Conservation (phyloP, 1,284 basidiomycete species). For the Ceratobasidium sp. region DNA sequence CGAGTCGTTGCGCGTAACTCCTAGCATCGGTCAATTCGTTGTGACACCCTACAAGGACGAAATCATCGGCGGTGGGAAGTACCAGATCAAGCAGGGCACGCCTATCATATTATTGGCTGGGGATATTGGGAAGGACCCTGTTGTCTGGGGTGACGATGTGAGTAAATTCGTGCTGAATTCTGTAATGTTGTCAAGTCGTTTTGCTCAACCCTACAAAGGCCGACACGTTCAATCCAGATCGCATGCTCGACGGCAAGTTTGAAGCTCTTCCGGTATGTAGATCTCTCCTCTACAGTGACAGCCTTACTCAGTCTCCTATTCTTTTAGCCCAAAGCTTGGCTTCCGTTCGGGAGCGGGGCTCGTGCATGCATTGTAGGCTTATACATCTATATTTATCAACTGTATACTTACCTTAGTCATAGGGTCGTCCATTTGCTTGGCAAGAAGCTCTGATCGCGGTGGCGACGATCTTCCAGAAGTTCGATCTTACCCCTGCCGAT, state of each 20-base stretch:
- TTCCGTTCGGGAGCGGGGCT: slow-evolving; percentile 53
- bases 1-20: slow-evolving; percentile 55
- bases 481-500: slow-evolving; percentile 55
- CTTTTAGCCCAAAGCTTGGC: slow-evolving; percentile 43
- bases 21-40: slow-evolving; percentile 52
- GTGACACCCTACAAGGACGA: slow-evolving; percentile 50
- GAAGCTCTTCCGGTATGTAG: slow-evolving; percentile 52
- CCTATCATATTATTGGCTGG: slow-evolving; percentile 50
- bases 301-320: neutral
- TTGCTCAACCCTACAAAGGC: slow-evolving; percentile 6
- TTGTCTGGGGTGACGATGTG: slow-evolving; percentile 56
- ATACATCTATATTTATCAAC: neutral
- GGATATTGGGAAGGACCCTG: slow-evolving; percentile 54
- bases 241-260: slow-evolving; percentile 62
- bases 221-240: slow-evolving; percentile 60
- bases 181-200: too few relatives aligned
- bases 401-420: neutral
- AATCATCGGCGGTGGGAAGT: slow-evolving; percentile 51
- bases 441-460: slow-evolving; percentile 56
- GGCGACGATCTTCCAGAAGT: slow-evolving; percentile 54
- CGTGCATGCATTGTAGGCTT: slow-evolving; percentile 54
- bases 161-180: neutral
- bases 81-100: slow-evolving; percentile 52
- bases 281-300: neutral
- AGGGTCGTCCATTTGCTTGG: slow-evolving; percentile 55